Conservation (phyloP, 257 asterid genomes). For the Solanum appendiculatum region DNA sequence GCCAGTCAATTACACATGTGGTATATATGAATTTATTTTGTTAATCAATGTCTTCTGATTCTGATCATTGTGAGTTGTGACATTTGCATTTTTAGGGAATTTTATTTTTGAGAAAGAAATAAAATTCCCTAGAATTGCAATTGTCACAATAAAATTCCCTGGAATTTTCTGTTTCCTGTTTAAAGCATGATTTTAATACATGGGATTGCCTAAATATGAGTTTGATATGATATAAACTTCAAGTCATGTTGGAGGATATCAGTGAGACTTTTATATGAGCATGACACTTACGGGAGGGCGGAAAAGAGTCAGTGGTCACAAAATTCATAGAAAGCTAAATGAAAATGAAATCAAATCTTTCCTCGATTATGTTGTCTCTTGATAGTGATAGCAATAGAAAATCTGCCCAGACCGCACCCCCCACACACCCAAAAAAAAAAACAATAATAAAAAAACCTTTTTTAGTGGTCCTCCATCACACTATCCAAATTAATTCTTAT, state of each 20-base stretch:
- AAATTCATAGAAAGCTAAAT: not conserved
- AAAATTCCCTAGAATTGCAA: not conserved
- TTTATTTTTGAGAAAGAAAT: not conserved
- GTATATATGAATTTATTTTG: conserved; percentile 21
- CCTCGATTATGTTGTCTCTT: conserved; percentile 45
- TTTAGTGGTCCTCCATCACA: conserved; percentile 23
- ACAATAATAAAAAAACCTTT: too few species aligned
- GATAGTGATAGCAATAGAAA: conserved; percentile 32
- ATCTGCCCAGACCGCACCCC: not conserved
- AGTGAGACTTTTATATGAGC: not conserved
- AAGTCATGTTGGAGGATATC: not conserved
- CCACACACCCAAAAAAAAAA: too few species aligned
- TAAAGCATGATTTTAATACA: not conserved
- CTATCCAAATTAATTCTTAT: not conserved
- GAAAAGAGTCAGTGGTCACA: not conserved
- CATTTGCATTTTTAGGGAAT: not conserved
- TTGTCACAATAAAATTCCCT: not conserved
- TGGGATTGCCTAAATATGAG: not conserved
- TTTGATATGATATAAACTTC: not conserved
- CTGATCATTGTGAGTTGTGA: not conserved
- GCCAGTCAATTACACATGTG: conserved; percentile 59
- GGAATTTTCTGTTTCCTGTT: not conserved
- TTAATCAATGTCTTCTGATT: not conserved
- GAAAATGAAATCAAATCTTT: conserved; percentile 52
- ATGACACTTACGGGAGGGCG: not conserved